Base-by-base conservation (phyloP, 2,329 filamentous ascomycete species). In the Ceratocystis ficicola region DNA sequence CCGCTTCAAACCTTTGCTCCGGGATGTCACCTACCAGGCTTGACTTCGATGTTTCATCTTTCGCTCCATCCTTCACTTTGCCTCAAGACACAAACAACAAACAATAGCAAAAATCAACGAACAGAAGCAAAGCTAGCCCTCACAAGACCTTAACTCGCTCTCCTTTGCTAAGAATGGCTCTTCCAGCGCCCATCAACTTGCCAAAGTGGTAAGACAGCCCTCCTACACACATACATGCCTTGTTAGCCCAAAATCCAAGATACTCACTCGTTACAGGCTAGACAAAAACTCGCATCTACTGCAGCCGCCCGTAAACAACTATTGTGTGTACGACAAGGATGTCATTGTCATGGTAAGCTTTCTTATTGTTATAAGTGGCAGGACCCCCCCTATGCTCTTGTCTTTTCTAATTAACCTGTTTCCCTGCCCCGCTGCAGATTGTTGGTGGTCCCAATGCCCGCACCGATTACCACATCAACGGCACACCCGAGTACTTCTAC, bases 381-480 rank as follows among this genome's bases (percentile, higher is more conserved):
- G 52, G 2, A 12, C 32, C 25, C 12, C n/a, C 44, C n/a, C n/a
- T 5, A 59, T 32, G 12, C 50, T 62, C 64, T 52, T 64, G 32
- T 62, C 41, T 46, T 55, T 66, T 62, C 41, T 36, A 66, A 60
- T 44, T 20, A 50, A 41, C 36, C 36, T 41, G 6, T 20, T 10
- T 10, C n/a, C 7, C 46, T 20, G 20, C 48, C 63, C 44, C 44
- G 7, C 12, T 17, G 7, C 69, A 86, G 88, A 91, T 96, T 71
- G 92, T 99, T 69, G 94, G 94, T 74, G 94, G 94, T 12, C 94
- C 94, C 72, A 97, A 97, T 76, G 90, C 90, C 68, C 86, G 94
- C 69, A 96, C 92, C 66, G 94, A 97, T 80, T 99, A 96, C 80
- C 94, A 97, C 81, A 93, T 97, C 83, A 97, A 97, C 81, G 80